Percentiles rank a stretch among this genome's conserved stretches.
Conservation (phyloP, 306 rosid genomes). For the Amphicarpaea edgeworthii region DNA sequence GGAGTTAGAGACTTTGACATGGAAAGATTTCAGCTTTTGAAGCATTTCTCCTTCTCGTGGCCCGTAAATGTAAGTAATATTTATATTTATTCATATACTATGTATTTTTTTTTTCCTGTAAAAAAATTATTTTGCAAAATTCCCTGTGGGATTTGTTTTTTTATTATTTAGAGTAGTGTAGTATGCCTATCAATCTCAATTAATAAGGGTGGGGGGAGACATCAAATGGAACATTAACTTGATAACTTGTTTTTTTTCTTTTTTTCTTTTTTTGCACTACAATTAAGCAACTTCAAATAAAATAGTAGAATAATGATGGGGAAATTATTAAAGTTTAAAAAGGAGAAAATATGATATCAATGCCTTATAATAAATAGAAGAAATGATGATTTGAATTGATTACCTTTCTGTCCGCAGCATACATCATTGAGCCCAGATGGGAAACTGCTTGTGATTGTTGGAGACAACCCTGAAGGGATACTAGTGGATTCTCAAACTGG, state of each 20-base stretch:
- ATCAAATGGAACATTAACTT: background rate
- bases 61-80: slow-evolving; percentile 72
- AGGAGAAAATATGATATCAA: slow-evolving; percentile 15
- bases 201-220: slow-evolving; percentile 1
- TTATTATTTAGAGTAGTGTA: background rate
- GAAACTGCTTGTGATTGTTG: slow-evolving; percentile 73
- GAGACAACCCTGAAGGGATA: slow-evolving; percentile 82
- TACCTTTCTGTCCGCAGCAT: slow-evolving; percentile 59
- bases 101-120: background rate
- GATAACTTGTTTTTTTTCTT: too few species aligned
- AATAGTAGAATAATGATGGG: background rate
- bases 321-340: background rate
- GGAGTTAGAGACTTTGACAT: slow-evolving; percentile 83
- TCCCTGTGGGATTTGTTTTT: slow-evolving; percentile 4
- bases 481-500: slow-evolving; percentile 87
- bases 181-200: background rate
- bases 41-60: slow-evolving; percentile 75
- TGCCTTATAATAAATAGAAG: background rate
- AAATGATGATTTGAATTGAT: slow-evolving; percentile 1
- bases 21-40: slow-evolving; percentile 83
- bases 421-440: slow-evolving; percentile 81
- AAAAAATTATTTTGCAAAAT: background rate
- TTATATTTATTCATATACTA: background rate
- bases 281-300: slow-evolving; percentile 23
- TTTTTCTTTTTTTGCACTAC: background rate